Evolutionary conservation across 257 asterid species (phyloP), one percentile per base, ranked within the genome.

Genomic region (Solanum peruvianum): DNA sequence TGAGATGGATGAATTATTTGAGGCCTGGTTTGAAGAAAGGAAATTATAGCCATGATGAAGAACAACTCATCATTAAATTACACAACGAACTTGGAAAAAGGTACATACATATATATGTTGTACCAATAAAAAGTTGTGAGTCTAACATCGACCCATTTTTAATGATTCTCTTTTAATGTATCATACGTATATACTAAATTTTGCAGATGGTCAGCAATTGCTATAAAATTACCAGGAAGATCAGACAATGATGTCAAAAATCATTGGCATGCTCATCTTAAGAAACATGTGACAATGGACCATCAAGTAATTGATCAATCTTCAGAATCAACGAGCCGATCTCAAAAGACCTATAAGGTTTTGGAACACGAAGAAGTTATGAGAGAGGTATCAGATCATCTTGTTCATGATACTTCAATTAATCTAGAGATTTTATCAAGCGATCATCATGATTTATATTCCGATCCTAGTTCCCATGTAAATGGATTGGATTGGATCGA

Each of bases 1-100:
- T 93, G 14, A 83, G 97, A 20, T 94, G 95, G 94, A 87, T 92
- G 92, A 94, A 94, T 86, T 92, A 93, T 62, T 85, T 93, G 87
- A 92, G 88, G 91, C 93, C 97, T 1, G 92, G 92, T 8, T 49
- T 93, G 45, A 92, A 82, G 41, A 84, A 86, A 11, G 97, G 94
- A 1, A 90, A 89, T 20, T 93, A 87, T 82, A 90, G 87, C 78
- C 84, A 31, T 70, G 86, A 89, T 58, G 95, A 94, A 85, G 92
- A 91, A 31, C 88, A 91, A 70, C 89, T 89, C 64, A 92, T 94
- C 77, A 86, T 89, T 45, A 20, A 87, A 90, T 76, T 92, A 75
- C 97, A 92, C 64, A 87, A 87, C 18, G 49, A 89, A 81, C 90
- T 91, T 5, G 95, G 95, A 42, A 92, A 88, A 47, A 92, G 85